These are phyloP conservation scores for Apiospora hydei DNA, from an alignment of 2,329 filamentous ascomycete species.

Conservation along the genomic window DNA sequence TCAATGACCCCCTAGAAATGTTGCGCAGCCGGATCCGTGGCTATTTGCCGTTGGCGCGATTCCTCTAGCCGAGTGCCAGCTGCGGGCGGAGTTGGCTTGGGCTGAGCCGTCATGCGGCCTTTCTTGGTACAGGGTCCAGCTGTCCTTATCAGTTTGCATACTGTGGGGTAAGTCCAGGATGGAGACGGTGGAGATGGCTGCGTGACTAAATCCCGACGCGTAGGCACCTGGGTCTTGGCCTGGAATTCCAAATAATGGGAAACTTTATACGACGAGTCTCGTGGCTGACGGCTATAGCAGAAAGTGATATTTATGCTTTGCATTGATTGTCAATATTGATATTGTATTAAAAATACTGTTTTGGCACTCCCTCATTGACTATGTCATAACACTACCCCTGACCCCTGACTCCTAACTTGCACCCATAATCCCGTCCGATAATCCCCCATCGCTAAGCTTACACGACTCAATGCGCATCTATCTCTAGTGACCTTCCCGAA, in stretches of 20 bases:
- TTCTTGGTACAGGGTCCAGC: background rate
- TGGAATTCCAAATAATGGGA: background rate
- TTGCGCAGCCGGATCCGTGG: background rate
- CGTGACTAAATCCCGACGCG: background rate
- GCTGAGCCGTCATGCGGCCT: constrained; percentile 4
- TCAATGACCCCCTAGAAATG: background rate
- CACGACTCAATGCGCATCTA: background rate
- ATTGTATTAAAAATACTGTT: background rate
- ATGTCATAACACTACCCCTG: background rate
- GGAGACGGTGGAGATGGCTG: background rate
- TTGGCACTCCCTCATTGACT: background rate
- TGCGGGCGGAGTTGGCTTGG: background rate
- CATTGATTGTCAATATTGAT: background rate
- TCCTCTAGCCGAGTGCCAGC: background rate
- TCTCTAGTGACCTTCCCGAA: background rate
- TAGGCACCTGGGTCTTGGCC: background rate
- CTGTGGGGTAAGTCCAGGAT: background rate
- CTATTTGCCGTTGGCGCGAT: background rate
- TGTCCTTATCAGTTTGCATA: background rate
- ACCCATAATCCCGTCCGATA: background rate
- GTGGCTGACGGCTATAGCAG: background rate
- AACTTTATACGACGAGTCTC: background rate
- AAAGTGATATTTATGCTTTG: background rate
- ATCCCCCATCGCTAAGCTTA: background rate
- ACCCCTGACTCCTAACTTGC: background rate